Percentiles rank a stretch among this genome's conserved stretches.
phyloP scores from a whole-genome alignment of 2,329 filamentous ascomycete species.

The Dryadomyces quercivorus region DNA sequence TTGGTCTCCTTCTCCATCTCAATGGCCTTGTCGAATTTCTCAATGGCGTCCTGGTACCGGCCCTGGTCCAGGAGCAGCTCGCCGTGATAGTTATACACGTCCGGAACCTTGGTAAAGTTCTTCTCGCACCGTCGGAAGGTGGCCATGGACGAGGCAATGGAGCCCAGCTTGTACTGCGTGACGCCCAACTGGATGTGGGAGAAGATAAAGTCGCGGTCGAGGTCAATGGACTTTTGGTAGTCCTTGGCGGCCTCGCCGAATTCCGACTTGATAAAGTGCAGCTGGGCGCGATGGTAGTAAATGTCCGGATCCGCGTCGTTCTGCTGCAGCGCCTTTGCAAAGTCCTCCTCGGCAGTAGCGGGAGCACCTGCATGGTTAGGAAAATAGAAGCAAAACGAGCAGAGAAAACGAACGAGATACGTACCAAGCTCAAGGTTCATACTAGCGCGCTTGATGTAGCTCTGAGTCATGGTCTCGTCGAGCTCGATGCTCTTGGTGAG shows the following conservation, averaged over 20 bases:
- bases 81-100: conserved; percentile 99
- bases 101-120: conserved; percentile 92
- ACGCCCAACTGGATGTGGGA: conserved; percentile 98
- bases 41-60: conserved; percentile 88
- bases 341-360: conserved; percentile 77
- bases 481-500: conserved; percentile 89
- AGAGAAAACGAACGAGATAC: conserved; percentile 14
- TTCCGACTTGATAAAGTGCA: conserved; percentile 94
- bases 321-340: conserved; percentile 71
- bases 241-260: conserved; percentile 91
- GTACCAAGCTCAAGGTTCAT: conserved; percentile 89
- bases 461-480: conserved; percentile 79
- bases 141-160: conserved; percentile 93
- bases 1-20: conserved; percentile 95
- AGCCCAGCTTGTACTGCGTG: conserved; percentile 99
- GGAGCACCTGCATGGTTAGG: conserved; percentile 53
- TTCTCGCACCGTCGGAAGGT: conserved; percentile 96
- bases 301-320: conserved; percentile 89
- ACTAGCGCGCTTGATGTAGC: conserved; percentile 97
- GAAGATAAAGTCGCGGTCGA: conserved; percentile 95
- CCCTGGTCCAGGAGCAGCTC: conserved; percentile 93
- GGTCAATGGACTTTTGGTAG: conserved; percentile 97
- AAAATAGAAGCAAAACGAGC: not conserved
- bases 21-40: conserved; percentile 97
- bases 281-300: conserved; percentile 96